Conservation (phyloP, 345 rosid genomes). For the Eucalyptus decipiens region DNA sequence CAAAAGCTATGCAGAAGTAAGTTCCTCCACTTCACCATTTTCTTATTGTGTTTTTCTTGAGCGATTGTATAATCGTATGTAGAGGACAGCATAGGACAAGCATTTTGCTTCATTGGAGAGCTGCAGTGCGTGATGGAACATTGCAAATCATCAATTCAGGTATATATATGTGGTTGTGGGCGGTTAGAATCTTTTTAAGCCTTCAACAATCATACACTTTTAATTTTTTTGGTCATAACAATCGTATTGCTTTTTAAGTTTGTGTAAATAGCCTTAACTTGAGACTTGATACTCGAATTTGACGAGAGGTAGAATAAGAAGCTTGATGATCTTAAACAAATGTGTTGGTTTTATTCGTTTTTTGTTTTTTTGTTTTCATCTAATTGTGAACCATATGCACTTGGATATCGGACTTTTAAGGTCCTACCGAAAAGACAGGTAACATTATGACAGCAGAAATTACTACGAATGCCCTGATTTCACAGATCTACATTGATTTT, state of each 20-base stretch:
- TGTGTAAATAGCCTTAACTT: neutral
- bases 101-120: constrained; percentile 49
- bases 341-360: neutral
- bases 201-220: neutral
- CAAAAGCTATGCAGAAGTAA: constrained; percentile 59
- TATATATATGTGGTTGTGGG: constrained; percentile 1
- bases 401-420: neutral
- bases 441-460: neutral
- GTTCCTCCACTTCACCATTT: neutral
- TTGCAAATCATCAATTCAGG: constrained; percentile 53
- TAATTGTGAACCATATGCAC: neutral
- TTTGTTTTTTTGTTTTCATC: neutral
- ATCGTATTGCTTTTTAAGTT: neutral
- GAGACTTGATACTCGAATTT: neutral
- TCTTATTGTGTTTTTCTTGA: neutral
- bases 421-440: neutral
- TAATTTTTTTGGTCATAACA: too few relatives aligned
- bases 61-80: constrained; percentile 12
- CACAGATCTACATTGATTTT: neutral
- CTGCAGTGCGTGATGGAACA: constrained; percentile 37
- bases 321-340: neutral
- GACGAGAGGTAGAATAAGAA: neutral
- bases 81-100: constrained; percentile 63
- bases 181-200: neutral
- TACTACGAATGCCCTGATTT: neutral